Conservation (phyloP, 1,284 basidiomycete species). For the Ceratobasidium papillatum region DNA sequence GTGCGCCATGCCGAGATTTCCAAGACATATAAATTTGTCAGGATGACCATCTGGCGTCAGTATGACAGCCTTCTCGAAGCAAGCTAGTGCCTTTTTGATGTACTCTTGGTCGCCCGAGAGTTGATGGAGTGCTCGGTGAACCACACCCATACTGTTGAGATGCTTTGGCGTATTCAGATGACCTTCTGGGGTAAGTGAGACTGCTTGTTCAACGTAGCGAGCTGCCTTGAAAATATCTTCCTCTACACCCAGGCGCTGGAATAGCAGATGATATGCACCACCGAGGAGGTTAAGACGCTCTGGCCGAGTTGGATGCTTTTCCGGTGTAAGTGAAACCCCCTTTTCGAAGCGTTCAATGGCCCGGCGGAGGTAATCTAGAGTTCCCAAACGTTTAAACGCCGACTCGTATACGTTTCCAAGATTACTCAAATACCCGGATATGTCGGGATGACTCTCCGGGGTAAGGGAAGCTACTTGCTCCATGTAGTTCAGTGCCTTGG, state of each 20-base stretch:
- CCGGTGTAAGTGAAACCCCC: not conserved
- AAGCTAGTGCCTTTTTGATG: not conserved
- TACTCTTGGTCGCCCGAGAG: not conserved
- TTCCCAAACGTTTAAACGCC: not conserved
- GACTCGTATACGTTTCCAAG: not conserved
- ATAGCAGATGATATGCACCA: not conserved
- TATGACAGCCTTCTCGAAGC: not conserved
- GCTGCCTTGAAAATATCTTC: not conserved
- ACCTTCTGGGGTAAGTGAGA: not conserved
- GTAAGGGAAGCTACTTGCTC: not conserved
- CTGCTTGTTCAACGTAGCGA: not conserved
- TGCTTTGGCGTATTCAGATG: not conserved
- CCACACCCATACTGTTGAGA: not conserved
- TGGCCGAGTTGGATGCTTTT: not conserved
- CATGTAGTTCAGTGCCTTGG: not conserved
- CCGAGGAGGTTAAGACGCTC: not conserved
- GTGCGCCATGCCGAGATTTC: not conserved
- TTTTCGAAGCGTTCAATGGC: not conserved
- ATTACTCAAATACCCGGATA: not conserved
- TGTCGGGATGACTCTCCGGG: not conserved
- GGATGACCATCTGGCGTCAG: not conserved
- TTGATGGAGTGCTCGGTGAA: too few species aligned
- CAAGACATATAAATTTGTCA: not conserved
- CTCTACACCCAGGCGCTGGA: not conserved
- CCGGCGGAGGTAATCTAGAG: not conserved